Base-by-base conservation (phyloP, 176 grass and related monocot genomes). In the Pharus latifolius region DNA sequence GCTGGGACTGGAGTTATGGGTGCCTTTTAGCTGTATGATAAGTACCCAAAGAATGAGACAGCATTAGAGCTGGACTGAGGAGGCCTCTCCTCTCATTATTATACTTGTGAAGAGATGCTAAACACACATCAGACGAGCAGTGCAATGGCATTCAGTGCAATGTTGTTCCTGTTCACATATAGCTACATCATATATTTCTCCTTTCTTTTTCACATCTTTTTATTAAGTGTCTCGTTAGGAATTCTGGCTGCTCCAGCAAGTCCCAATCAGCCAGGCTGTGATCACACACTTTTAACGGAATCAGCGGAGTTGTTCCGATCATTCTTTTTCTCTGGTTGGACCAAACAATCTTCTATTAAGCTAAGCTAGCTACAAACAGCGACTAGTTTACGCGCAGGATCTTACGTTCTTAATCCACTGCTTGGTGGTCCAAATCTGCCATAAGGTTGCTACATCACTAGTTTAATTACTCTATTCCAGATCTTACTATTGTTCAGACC, bases 221-320 rank as follows among this genome's bases (percentile, higher is more conserved):
- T 51, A 46, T 53, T 76, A 52, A 42, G 72, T 25, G n/a, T n/a
- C n/a, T n/a, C 12, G 62, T 62, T 69, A 61, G 37, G 15, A 40
- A 40, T 49, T 30, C 31, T 40, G 35, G 58, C 27, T 80, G 41
- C 45, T 56, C 75, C 57, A 28, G 77, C 6, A 47, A 5, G 83
- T 86, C 83, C 32, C 75, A 57, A 76, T 86, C 83, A 35, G 80
- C 83, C 77, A 76, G 83, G 71, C 83, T 86, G 83, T 70, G 83
- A 86, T 70, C 83, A 65, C 71, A 64, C 70, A 18, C 46, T 31
- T n/a, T 7, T 18, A 63, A 81, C 32, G 77, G 77, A 62, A 80
- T 86, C 71, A 58, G 77, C 58, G 69, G 75, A 78, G 57, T 41
- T 47, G 37, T 69, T 56, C 63, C 14, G 71, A 63, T 34, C 29